phyloP scores from a whole-genome alignment of 495 filamentous ascomycete genomes.

The Neurospora hispaniola region DNA sequence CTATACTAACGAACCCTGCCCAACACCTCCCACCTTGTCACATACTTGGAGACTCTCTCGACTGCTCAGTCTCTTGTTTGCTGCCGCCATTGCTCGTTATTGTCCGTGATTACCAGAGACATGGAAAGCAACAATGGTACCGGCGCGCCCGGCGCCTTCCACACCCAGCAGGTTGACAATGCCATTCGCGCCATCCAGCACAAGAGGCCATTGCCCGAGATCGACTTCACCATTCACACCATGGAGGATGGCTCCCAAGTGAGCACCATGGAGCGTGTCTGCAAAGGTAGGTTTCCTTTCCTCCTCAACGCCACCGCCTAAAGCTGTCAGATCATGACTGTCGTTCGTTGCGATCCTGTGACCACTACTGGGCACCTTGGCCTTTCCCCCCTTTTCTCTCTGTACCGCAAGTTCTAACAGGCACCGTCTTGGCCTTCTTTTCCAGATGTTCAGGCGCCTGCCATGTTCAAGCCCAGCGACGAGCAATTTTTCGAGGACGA shows the following conservation, averaged over 20 bases:
- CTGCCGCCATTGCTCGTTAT: neutral
- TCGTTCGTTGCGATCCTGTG: constrained; percentile 1
- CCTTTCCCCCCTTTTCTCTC: neutral
- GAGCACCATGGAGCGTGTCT: constrained; percentile 87
- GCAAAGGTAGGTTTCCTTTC: constrained; percentile 63
- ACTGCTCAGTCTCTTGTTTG: neutral
- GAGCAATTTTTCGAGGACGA: constrained; percentile 64
- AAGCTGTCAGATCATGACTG: constrained; percentile 8
- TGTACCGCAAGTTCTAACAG: constrained; percentile 3
- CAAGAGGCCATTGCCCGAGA: constrained; percentile 91
- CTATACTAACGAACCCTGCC: neutral
- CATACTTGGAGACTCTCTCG: neutral
- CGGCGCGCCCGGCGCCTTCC: constrained; percentile 15
- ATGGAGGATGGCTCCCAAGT: constrained; percentile 97
- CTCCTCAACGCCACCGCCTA: neutral
- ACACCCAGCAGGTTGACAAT: constrained; percentile 49
- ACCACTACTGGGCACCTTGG: neutral
- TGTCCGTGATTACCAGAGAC: neutral
- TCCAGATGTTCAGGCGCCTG: constrained; percentile 91
- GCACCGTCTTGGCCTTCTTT: constrained; percentile 1
- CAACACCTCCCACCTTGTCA: neutral
- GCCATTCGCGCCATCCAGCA: constrained; percentile 73
- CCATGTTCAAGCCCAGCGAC: constrained; percentile 79
- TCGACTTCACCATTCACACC: constrained; percentile 93
- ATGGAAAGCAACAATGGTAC: constrained; percentile 32